Evolutionary conservation across 31 red algal species (phyloP).

Genomic region (Pterothamnion heteromorphum): DNA sequence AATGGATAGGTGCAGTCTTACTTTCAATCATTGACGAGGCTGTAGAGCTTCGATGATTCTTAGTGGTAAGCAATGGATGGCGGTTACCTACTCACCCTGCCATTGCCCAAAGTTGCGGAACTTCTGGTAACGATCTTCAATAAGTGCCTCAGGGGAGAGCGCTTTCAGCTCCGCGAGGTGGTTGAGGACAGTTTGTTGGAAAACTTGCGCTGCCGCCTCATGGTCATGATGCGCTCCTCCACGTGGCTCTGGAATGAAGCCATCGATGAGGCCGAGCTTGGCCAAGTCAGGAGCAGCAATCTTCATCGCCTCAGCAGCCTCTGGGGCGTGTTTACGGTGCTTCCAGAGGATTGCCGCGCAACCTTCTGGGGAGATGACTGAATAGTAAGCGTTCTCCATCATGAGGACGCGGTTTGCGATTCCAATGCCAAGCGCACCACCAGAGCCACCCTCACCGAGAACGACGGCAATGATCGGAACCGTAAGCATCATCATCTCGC

Average conservation of each 20-base stretch:
- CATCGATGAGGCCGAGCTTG: background rate
- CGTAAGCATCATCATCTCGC: conserved; percentile 33
- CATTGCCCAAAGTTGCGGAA: background rate
- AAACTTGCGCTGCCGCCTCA: background rate
- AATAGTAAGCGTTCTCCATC: background rate
- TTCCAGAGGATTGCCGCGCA: conserved; percentile 11
- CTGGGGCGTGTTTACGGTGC: background rate
- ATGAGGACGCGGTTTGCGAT: conserved; percentile 4
- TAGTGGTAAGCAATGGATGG: too few relatives aligned
- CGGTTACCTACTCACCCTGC: background rate
- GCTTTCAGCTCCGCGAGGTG: background rate
- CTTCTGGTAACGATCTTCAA: background rate
- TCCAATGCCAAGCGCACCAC: conserved; percentile 6
- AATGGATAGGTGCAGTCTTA: too few relatives aligned
- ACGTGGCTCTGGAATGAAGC: background rate
- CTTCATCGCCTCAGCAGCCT: conserved; percentile 12
- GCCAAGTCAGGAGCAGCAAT: background rate
- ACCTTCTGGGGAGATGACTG: conserved; percentile 12
- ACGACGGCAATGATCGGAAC: conserved; percentile 32
- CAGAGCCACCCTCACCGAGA: conserved; percentile 33
- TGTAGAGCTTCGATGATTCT: too few relatives aligned
- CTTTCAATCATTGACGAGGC: too few relatives aligned
- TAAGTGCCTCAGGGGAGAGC: background rate
- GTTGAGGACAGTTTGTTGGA: background rate
- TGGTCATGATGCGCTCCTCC: background rate